Conservation (phyloP, 2,329 filamentous ascomycete genomes). For the Pseudomassariella vexata region DNA sequence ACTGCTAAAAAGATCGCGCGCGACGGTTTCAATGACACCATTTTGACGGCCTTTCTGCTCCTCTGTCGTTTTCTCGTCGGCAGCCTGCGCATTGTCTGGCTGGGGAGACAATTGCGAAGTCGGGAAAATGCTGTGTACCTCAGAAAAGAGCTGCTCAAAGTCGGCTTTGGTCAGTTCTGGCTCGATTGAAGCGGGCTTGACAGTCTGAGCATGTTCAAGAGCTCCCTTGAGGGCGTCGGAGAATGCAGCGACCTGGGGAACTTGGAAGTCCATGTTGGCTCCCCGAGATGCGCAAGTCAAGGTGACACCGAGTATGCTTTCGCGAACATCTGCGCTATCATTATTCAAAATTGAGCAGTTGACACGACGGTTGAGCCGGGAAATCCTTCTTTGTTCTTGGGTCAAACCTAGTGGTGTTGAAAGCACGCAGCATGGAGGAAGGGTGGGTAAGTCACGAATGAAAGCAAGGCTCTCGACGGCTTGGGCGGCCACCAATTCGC, state of each 20-base stretch:
- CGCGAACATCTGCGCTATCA: too few relatives aligned
- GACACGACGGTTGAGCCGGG: too few relatives aligned
- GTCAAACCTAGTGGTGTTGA: too few relatives aligned
- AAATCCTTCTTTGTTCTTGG: too few relatives aligned
- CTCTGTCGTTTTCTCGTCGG: constrained; percentile 24
- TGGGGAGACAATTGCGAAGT: constrained; percentile 20
- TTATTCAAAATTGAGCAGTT: too few relatives aligned
- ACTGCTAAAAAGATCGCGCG: constrained; percentile 72
- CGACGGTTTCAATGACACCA: constrained; percentile 76
- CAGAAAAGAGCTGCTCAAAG: constrained; percentile 43
- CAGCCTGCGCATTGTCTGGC: constrained; percentile 12
- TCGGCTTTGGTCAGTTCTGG: constrained; percentile 69
- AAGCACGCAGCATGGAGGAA: too few relatives aligned
- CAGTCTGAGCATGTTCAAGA: constrained; percentile 49
- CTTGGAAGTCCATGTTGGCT: constrained; percentile 41
- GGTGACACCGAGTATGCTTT: too few relatives aligned
- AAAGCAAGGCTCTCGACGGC: too few relatives aligned
- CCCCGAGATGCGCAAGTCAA: too few relatives aligned
- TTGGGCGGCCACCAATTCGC: too few relatives aligned
- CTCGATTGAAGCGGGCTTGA: constrained; percentile 62
- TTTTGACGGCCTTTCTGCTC: constrained; percentile 49
- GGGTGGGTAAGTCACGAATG: too few relatives aligned
- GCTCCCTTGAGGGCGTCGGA: constrained; percentile 49
- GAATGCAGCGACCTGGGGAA: constrained; percentile 49
- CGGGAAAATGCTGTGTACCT: constrained; percentile 37